Base-by-base conservation (phyloP, 176 grass and related monocot genomes). In the Carex parvula region DNA sequence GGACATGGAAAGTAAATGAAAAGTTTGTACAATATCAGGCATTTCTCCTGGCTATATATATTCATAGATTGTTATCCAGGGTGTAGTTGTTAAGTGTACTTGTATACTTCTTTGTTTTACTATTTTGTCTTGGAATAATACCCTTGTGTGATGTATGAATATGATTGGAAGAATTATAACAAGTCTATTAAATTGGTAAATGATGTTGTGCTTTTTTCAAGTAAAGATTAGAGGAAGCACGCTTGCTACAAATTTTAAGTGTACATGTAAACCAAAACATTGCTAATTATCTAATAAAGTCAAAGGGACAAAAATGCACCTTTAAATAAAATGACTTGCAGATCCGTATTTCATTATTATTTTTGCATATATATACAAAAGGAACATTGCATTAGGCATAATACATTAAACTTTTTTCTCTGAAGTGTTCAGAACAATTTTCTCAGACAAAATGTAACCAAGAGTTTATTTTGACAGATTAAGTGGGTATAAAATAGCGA, bases 51-150 rank as follows among this genome's bases (percentile, higher is more conserved):
- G 46, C 42, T 73, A 29, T 76, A 22, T 76, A 29, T 76, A 22
- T 76, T 26, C 17, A 73, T 73, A 73, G 11, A 50, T 73, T 73
- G n/a, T 73, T 73, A 9, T 73, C 42, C 42, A 52, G 70, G 18
- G 41, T 73, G 42, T 11, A 30, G 18, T 26, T 26, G 0, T 76
- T 2, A 50, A 26, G 48, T 76, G 46, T 55, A 76, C 48, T 53
- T 4, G 18, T 55, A 12, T 18, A 44, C 39, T 42, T 44, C 18
- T 73, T 67, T 52, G 15, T 17, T 20, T 44, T 74, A 74, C 44
- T 74, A 29, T 52, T 39, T 70, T 55, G 2, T 54, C 30, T n/a
- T n/a, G 72, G 46, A 76, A 76, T 76, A 55, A 76, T 0, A 54
- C 29, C 1, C 15, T 0, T 26, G 11, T 76, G 13, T 54, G 21